phyloP scores from a whole-genome alignment of 495 filamentous ascomycete species.

The Paragyromitra xinjiangensis region DNA sequence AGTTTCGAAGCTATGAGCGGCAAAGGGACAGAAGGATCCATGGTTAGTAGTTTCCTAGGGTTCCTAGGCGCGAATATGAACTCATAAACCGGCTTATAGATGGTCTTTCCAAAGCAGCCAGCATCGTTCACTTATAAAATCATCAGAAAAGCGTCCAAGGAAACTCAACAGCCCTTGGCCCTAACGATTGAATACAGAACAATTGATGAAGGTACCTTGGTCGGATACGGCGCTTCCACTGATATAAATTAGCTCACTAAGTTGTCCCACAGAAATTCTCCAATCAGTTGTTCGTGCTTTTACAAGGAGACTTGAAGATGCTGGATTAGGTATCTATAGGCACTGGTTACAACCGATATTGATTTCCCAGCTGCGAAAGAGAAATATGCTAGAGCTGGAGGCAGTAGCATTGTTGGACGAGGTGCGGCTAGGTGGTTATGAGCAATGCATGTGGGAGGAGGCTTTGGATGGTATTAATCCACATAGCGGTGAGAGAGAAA shows the following conservation, averaged over 20 bases:
- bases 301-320: constrained; percentile 59
- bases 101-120: constrained; percentile 83
- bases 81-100: constrained; percentile 53
- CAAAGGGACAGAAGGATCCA: constrained; percentile 62
- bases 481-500: constrained; percentile 47
- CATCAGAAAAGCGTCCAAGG: constrained; percentile 61
- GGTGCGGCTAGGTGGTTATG: constrained; percentile 52
- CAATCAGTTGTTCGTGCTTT: constrained; percentile 61
- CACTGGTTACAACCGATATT: constrained; percentile 64
- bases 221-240: constrained; percentile 48
- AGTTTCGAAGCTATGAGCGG: constrained; percentile 72
- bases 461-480: constrained; percentile 58
- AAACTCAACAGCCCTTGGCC: constrained; percentile 65
- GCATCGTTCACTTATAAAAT: constrained; percentile 86
- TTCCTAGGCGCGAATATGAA: not conserved
- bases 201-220: constrained; percentile 67
- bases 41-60: constrained; percentile 51
- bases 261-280: constrained; percentile 63
- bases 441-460: constrained; percentile 56
- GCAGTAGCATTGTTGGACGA: constrained; percentile 65
- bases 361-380: constrained; percentile 63
- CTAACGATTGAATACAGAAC: constrained; percentile 81
- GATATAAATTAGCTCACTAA: constrained; percentile 9
- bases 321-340: constrained; percentile 61
- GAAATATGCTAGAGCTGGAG: constrained; percentile 69